Conservation (phyloP, 495 filamentous ascomycete species). For the Penicillium crystallinum region DNA sequence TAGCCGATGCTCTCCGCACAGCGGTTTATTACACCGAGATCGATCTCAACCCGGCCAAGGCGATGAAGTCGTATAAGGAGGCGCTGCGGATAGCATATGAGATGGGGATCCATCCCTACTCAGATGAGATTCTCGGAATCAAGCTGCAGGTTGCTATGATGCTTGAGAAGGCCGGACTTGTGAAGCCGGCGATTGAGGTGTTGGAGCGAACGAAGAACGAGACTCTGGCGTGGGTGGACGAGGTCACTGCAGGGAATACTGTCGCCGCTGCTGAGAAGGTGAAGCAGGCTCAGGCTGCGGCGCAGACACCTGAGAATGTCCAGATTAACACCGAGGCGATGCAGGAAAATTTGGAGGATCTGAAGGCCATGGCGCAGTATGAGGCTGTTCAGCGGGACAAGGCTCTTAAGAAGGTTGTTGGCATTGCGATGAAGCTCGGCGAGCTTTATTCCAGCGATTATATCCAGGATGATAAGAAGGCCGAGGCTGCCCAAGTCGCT, state of each 20-base stretch:
- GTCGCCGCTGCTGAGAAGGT: constrained; percentile 25
- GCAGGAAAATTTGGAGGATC: constrained; percentile 26
- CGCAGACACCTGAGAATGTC: constrained; percentile 16
- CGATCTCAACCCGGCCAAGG: constrained; percentile 60
- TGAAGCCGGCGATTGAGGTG: constrained; percentile 62
- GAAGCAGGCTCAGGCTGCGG: constrained; percentile 18
- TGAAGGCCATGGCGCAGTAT: constrained; percentile 33
- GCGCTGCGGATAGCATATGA: constrained; percentile 67
- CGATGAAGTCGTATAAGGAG: constrained; percentile 73
- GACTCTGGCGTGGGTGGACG: constrained; percentile 49
- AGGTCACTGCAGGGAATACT: constrained; percentile 40
- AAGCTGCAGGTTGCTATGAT: constrained; percentile 74
- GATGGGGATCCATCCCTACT: constrained; percentile 75
- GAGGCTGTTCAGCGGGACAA: constrained; percentile 60
- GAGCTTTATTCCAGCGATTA: constrained; percentile 60
- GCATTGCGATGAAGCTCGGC: constrained; percentile 73
- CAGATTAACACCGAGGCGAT: constrained; percentile 23
- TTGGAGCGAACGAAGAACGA: constrained; percentile 57
- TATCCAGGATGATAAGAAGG: constrained; percentile 50
- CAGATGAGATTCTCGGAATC: constrained; percentile 83
- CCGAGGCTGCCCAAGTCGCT: constrained; percentile 70
- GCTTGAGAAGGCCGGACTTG: constrained; percentile 67
- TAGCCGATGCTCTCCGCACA: constrained; percentile 75
- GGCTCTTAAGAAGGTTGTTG: constrained; percentile 65
- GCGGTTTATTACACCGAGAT: constrained; percentile 84